A percentile compares a stretch with the other conserved stretches of the same genome.
Conservation (phyloP, 2,329 filamentous ascomycete species). For the Phaeosphaeriaceae sp. region DNA sequence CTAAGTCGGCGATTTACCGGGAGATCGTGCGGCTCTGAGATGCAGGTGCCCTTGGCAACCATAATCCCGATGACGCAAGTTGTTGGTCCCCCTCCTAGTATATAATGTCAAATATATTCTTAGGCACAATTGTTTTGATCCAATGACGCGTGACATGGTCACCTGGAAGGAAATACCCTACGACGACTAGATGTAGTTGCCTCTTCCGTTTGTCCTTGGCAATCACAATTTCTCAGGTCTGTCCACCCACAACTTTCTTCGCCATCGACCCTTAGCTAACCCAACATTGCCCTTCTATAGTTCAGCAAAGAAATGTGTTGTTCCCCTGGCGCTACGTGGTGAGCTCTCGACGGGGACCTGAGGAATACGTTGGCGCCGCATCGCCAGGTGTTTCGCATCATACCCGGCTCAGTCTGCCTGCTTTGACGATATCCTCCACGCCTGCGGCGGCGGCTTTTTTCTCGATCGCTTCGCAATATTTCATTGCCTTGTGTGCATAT, state of each 20-base stretch:
- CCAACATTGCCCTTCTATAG: not conserved
- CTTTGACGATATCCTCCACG: no score
- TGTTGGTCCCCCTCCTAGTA: conserved; percentile 1
- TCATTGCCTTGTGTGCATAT: no score
- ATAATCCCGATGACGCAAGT: conserved; percentile 10
- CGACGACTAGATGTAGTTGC: not conserved
- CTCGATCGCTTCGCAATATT: no score
- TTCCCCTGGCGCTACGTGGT: no score
- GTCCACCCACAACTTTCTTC: not conserved
- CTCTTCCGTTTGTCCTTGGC: not conserved
- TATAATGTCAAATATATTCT: not conserved
- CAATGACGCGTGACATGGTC: not conserved
- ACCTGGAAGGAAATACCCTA: not conserved
- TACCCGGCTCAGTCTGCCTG: no score
- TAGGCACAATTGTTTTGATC: not conserved
- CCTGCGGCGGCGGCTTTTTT: no score
- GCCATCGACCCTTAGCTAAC: not conserved
- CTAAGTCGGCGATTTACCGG: conserved; percentile 6
- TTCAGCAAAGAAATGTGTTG: no score
- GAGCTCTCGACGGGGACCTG: no score
- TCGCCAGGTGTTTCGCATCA: no score
- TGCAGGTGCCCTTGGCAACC: conserved; percentile 10
- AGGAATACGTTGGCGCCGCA: no score
- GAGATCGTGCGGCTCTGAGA: conserved; percentile 13
- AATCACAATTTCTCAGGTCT: not conserved